These are phyloP conservation scores for Babesia microti DNA, from an alignment of 169 alveolate species.

Conservation along the genomic window DNA sequence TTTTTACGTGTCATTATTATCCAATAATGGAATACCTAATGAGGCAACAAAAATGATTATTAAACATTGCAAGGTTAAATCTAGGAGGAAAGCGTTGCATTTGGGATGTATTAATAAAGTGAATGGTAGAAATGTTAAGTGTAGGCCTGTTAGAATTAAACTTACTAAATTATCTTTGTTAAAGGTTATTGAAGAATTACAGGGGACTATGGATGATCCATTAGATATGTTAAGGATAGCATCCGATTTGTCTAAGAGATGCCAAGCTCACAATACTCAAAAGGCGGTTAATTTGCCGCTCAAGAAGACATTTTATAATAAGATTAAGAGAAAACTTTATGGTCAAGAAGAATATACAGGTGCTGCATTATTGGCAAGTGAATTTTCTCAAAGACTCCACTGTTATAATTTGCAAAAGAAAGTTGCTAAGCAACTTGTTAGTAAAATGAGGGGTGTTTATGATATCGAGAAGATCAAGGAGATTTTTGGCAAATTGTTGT, in stretches of 20 bases:
- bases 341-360: constrained; percentile 8
- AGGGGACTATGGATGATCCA: constrained; percentile 51
- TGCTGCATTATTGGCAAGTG: constrained; percentile 30
- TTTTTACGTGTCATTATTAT: constrained; percentile 33
- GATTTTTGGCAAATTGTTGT: constrained; percentile 9
- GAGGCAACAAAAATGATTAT: constrained; percentile 30
- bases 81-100: constrained; percentile 9
- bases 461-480: not conserved
- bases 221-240: constrained; percentile 48
- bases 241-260: constrained; percentile 53
- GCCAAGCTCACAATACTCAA: constrained; percentile 25
- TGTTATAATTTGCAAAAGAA: constrained; percentile 26
- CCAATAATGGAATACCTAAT: constrained; percentile 20
- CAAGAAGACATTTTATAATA: not conserved
- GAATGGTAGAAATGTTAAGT: constrained; percentile 1
- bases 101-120: constrained; percentile 25
- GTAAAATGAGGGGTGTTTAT: constrained; percentile 5
- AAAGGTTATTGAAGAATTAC: constrained; percentile 33
- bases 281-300: constrained; percentile 5
- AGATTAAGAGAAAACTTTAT: not conserved
- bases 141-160: constrained; percentile 33
- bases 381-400: constrained; percentile 36
- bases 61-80: constrained; percentile 17
- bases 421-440: constrained; percentile 11
- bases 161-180: constrained; percentile 16